A percentile compares a stretch with the other conserved stretches of the same genome.
phyloP scores from a whole-genome alignment of 805 yeast species.

The Saccharomycopsis javanensis region DNA sequence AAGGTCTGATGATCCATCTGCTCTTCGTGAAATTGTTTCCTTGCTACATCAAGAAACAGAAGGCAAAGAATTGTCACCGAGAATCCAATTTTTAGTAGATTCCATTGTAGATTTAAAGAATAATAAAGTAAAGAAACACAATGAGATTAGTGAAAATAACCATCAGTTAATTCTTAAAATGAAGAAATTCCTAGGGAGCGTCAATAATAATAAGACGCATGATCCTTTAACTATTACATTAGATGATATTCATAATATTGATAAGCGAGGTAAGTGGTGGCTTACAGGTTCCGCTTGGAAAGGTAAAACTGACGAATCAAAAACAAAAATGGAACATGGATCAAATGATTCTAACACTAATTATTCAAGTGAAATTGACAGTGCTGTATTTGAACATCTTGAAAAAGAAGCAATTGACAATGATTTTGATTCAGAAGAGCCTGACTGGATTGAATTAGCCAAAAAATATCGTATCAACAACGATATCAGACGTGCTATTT shows the following conservation, averaged over 20 bases:
- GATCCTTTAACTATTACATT: slow-evolving; percentile 83
- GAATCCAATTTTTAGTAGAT: slow-evolving; percentile 78
- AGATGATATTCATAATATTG: slow-evolving; percentile 69
- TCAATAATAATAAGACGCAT: slow-evolving; percentile 35
- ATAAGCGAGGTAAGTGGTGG: slow-evolving; percentile 97
- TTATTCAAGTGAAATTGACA: slow-evolving; percentile 19
- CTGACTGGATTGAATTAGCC: slow-evolving; percentile 86
- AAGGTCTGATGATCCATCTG: slow-evolving; percentile 81
- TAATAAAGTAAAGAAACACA: slow-evolving; percentile 53
- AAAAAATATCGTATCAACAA: slow-evolving; percentile 87
- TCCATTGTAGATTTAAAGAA: slow-evolving; percentile 79
- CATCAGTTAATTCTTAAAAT: slow-evolving; percentile 43
- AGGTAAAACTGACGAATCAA: slow-evolving; percentile 32
- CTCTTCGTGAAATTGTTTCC: slow-evolving; percentile 69
- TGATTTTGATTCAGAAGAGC: slow-evolving; percentile 57
- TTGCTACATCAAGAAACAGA: slow-evolving; percentile 41
- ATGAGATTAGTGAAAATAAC: slow-evolving; percentile 36
- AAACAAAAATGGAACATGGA: slow-evolving; percentile 16
- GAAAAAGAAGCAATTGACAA: slow-evolving; percentile 42
- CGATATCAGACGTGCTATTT: slow-evolving; percentile 87
- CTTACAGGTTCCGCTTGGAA: slow-evolving; percentile 97
- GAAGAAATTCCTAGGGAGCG: slow-evolving; percentile 51
- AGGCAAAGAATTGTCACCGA: slow-evolving; percentile 35
- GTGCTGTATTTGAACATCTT: slow-evolving; percentile 21
- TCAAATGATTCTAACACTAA: slow-evolving; percentile 13